Conservation (phyloP, 148 eudicot species). For the Vaccinium macrocarpon region DNA sequence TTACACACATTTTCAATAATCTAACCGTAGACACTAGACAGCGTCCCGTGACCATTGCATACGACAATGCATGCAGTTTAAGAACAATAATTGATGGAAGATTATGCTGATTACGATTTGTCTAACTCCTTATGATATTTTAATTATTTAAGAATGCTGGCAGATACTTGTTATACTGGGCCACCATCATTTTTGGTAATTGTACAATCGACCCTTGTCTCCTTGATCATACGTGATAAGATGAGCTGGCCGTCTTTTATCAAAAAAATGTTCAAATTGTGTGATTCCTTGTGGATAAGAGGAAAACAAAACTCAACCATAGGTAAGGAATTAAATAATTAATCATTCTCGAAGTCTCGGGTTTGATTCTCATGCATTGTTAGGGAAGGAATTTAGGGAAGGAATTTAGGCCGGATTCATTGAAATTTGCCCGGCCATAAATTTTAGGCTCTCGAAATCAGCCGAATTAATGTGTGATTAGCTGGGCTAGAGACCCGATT, state of each 20-base stretch:
- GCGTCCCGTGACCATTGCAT: neutral
- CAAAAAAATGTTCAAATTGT: neutral
- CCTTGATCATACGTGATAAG: neutral
- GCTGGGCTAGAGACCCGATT: rapidly evolving
- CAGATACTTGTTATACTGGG: neutral
- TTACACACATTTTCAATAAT: too few relatives aligned
- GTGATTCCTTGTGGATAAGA: neutral
- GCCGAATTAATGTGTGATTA: neutral
- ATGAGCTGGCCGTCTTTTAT: neutral
- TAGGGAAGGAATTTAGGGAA: neutral
- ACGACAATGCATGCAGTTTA: neutral
- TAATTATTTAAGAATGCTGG: neutral
- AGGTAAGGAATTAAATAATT: neutral
- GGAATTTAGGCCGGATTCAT: neutral
- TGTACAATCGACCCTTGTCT: neutral
- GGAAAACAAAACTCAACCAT: neutral
- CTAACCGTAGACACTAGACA: neutral
- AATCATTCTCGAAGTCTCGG: neutral
- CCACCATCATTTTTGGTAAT: neutral
- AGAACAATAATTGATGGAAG: neutral
- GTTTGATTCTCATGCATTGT: neutral
- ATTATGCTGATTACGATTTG: neutral
- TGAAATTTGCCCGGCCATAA: neutral
- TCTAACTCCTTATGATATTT: neutral
- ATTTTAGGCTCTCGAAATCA: neutral